These are phyloP conservation scores for Bruguiera parviflora DNA, from an alignment of 345 rosid species.

Conservation along the genomic window DNA sequence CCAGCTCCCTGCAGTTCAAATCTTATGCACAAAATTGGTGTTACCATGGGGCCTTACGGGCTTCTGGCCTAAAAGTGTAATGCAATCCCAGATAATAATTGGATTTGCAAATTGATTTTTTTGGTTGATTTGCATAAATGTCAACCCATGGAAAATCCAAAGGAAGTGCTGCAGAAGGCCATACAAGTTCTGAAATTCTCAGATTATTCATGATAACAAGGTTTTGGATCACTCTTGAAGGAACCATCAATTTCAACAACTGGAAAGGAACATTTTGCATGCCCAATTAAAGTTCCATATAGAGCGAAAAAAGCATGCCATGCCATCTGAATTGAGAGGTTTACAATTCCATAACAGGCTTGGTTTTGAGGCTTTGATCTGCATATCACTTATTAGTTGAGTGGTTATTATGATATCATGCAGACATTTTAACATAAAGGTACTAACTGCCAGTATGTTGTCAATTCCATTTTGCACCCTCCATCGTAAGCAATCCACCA, in stretches of 20 bases:
- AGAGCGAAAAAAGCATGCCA: too few species aligned
- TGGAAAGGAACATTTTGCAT: neutral
- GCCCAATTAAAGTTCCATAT: too few species aligned
- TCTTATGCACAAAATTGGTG: neutral
- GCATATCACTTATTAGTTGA: too few species aligned
- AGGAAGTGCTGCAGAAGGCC: neutral
- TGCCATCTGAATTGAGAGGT: too few species aligned
- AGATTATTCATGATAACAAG: too few species aligned
- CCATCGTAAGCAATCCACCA: conserved; percentile 32
- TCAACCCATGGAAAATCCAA: neutral
- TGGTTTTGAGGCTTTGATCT: too few species aligned
- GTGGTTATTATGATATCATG: neutral
- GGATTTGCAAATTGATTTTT: neutral
- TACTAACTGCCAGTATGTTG: conserved; percentile 25
- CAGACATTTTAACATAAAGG: neutral
- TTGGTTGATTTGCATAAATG: neutral
- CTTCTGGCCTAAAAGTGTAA: neutral
- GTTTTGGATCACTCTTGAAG: too few species aligned
- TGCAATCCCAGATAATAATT: neutral
- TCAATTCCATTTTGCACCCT: conserved; percentile 29
- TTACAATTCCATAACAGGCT: neutral
- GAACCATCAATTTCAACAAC: neutral
- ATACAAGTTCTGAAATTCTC: neutral
- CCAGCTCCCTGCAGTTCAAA: neutral
- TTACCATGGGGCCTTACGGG: neutral